Evolutionary conservation across 2,329 filamentous ascomycete species (phyloP), one percentile per base, ranked within the genome.

Genomic region (Dactylonectria estremocensis): DNA sequence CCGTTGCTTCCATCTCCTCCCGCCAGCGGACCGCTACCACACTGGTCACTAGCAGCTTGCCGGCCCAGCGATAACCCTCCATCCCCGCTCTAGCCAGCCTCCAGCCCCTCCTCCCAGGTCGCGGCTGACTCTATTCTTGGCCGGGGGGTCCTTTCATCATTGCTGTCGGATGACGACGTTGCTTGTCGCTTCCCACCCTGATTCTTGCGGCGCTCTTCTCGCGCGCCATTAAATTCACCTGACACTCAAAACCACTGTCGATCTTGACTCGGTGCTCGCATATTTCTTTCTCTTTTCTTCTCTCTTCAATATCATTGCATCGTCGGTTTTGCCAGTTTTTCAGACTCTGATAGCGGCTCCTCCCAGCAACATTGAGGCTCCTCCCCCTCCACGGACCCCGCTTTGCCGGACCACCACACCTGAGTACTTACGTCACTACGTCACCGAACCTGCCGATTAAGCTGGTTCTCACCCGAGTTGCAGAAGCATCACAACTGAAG

Each of bases 141-240:
- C 70, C 66, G 73, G 73, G 73, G 68, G 67, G 67, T 66, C 72
- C 72, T 74, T 71, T 72, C 67, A 73, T 68, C 67, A 59, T 74
- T 68, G 67, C 68, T 76, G 74, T 74, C 74, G 73, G 74, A 76
- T 76, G 74, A 76, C 73, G 74, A 76, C 74, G 74, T 76, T 76
- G 70, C 59, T 75, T 66, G 65, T 64, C 73, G 69, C 71, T 74
- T 59, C 67, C 64, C 57, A 67, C 64, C 70, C 72, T 75, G 73
- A 74, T 75, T 75, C 71, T 69, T 70, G 69, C 67, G 53, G 61
- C 57, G 64, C 58, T 66, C 67, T 68, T 67, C 70, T 66, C 64
- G 68, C 69, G 72, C 71, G 64, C 73, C 72, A 74, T 75, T 72
- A 73, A 74, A 75, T 64, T 70, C 70, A 74, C 73, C 71, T 73